Base-by-base conservation (phyloP, 2,329 filamentous ascomycete species). In the Aspergillus felis region DNA sequence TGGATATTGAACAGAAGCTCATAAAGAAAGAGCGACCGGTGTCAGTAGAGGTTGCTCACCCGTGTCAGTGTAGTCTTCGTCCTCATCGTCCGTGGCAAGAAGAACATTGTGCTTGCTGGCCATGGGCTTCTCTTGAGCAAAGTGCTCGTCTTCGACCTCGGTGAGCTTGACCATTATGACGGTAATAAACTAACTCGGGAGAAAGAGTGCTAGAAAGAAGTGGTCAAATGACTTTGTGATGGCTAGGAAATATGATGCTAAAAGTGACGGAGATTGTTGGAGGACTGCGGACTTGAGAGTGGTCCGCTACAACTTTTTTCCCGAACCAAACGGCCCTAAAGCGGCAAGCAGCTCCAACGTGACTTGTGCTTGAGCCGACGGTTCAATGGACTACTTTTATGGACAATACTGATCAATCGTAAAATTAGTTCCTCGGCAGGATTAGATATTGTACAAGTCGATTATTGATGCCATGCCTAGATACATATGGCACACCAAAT, bases 71-170 rank as follows among this genome's bases (percentile, higher is more conserved):
- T 90, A 96, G 72, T 92, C 92, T 58, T 95, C 91, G 56, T 85
- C 84, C 47, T 94, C 88, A 66, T 92, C 74, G 57, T 79, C 77
- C 51, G 74, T 76, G 42, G 69, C 68, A 49, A 79, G 66, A 55
- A 79, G 71, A 50, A 71, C 87, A 59, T 87, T 85, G 57, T 84
- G 81, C 64, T 82, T 81, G 64, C 76, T 73, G 61, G 86, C 79
- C 70, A 89, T 87, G 66, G 82, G 79, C 76, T 89, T 87, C 67
- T 83, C 80, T 75, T 85, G 81, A 79, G 88, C 83, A 82, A 97
- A 96, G 79, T 95, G 90, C 84, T 97, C 92, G 75, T 97, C 93
- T 74, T 95, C 88, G 72, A 97, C 93, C 82, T 97, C 93, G 74
- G 91, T 90, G 74, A 97, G 90, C 79, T 93, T 91, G 77, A 97